phyloP scores from a whole-genome alignment of 495 filamentous ascomycete species.

The Penicillium atrosanguineum region DNA sequence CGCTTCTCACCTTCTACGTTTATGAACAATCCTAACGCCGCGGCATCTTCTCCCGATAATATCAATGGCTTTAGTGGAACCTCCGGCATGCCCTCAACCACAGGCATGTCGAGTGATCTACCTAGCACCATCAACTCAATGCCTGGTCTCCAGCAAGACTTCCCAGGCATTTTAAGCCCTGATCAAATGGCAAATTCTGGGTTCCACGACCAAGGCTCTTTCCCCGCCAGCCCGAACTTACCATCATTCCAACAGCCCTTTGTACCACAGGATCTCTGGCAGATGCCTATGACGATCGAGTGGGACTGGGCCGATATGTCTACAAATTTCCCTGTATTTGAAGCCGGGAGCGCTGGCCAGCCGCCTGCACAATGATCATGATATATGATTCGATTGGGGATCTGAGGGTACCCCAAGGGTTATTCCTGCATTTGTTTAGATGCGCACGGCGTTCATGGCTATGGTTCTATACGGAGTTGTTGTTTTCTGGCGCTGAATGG shows the following conservation, averaged over 20 bases:
- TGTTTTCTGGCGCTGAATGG: background rate
- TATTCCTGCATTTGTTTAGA: slow-evolving; percentile 2
- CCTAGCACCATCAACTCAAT: slow-evolving; percentile 31
- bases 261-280: slow-evolving; percentile 95
- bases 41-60: slow-evolving; percentile 22
- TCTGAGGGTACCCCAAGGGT: background rate
- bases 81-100: slow-evolving; percentile 34
- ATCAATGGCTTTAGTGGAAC: slow-evolving; percentile 30
- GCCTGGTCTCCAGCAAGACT: slow-evolving; percentile 37
- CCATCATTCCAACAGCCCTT: slow-evolving; percentile 80
- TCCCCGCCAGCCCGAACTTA: slow-evolving; percentile 41
- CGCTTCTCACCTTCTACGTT: slow-evolving; percentile 37
- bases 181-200: slow-evolving; percentile 34
- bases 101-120: slow-evolving; percentile 22
- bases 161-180: slow-evolving; percentile 41
- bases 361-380: slow-evolving; percentile 26
- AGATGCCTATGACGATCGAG: slow-evolving; percentile 92
- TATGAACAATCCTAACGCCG: slow-evolving; percentile 26
- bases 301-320: slow-evolving; percentile 97
- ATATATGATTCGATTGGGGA: slow-evolving; percentile 12
- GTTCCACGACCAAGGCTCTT: slow-evolving; percentile 44
- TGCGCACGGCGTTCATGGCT: slow-evolving; percentile 3
- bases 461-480: slow-evolving; percentile 1
- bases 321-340: slow-evolving; percentile 47
- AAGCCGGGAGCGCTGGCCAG: slow-evolving; percentile 20